Evolutionary conservation across 2,329 filamentous ascomycete genomes (phyloP).

Genomic region (Talaromyces rugulosus): DNA sequence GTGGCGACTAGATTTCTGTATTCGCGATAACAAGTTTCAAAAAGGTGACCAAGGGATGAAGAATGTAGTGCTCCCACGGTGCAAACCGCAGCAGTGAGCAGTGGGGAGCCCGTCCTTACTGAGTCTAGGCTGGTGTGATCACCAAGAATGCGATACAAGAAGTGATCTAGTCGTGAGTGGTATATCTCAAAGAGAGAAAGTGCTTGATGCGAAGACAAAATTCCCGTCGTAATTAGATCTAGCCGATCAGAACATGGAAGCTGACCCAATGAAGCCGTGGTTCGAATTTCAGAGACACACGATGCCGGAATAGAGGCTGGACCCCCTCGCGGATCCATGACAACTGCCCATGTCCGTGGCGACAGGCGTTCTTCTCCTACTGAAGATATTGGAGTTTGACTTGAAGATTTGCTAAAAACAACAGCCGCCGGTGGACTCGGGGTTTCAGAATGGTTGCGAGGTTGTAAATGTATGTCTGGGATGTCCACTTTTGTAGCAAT

Average conservation of each 20-base stretch:
- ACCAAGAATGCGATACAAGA: slow-evolving; percentile 41
- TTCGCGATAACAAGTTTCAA: slow-evolving; percentile 37
- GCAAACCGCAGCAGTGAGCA: slow-evolving; percentile 43
- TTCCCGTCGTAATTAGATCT: slow-evolving; percentile 44
- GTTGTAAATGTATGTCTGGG: slow-evolving; percentile 12
- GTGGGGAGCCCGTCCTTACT: slow-evolving; percentile 37
- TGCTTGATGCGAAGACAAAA: slow-evolving; percentile 41
- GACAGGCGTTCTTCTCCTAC: slow-evolving; percentile 6
- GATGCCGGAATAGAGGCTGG: slow-evolving; percentile 31
- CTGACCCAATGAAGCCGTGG: slow-evolving; percentile 6
- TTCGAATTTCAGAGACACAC: slow-evolving; percentile 17
- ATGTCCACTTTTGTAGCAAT: slow-evolving; percentile 19
- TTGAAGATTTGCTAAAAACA: neutral
- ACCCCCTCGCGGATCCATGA: slow-evolving; percentile 35
- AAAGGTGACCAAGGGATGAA: slow-evolving; percentile 22
- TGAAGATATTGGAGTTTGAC: neutral
- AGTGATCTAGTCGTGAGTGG: slow-evolving; percentile 43
- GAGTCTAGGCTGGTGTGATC: slow-evolving; percentile 36
- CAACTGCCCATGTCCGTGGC: slow-evolving; percentile 30
- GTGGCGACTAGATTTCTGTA: slow-evolving; percentile 40
- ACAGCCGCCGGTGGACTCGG: neutral
- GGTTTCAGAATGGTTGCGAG: neutral
- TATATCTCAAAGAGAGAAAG: slow-evolving; percentile 40
- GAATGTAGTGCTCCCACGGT: slow-evolving; percentile 45
- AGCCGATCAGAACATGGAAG: slow-evolving; percentile 10